A percentile compares a stretch with the other conserved stretches of the same genome.
These are phyloP conservation scores for Epichloe typhina DNA, from an alignment of 2,329 filamentous ascomycete species.

Conservation along the genomic window DNA sequence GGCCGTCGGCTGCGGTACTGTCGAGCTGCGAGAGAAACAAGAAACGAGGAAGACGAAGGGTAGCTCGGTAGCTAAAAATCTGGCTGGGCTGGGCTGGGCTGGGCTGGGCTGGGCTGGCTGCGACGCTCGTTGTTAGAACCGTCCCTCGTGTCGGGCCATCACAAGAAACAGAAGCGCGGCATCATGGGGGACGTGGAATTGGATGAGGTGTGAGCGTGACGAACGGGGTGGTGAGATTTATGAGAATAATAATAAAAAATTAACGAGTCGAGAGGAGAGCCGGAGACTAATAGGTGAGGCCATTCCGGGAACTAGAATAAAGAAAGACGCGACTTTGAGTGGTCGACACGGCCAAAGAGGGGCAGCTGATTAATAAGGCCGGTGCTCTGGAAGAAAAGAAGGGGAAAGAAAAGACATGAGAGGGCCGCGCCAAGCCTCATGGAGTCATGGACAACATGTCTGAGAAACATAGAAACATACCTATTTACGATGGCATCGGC, in stretches of 20 bases:
- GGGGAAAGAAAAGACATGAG: not conserved
- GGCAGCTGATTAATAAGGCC: not conserved
- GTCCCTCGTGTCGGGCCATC: too few species aligned
- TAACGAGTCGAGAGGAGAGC: not conserved
- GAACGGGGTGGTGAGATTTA: too few species aligned
- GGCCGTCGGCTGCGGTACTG: slow-evolving; percentile 7
- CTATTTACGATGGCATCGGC: too few species aligned
- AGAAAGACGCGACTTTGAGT: not conserved
- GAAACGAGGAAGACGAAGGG: not conserved
- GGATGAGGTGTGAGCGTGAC: not conserved
- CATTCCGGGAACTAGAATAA: not conserved
- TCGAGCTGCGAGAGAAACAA: not conserved
- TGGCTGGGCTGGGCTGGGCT: not conserved
- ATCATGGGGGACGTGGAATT: not conserved
- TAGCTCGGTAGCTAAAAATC: not conserved
- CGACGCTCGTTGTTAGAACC: not conserved
- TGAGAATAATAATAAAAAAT: too few species aligned
- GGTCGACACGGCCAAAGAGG: slow-evolving; percentile 1
- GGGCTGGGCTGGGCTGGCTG: not conserved
- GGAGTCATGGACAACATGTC: too few species aligned
- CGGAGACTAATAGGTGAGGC: not conserved
- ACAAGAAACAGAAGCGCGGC: too few species aligned
- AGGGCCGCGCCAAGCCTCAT: too few species aligned
- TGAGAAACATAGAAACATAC: too few species aligned
- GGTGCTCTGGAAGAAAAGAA: not conserved